Conservation (phyloP, 306 rosid species). For the Gynostemma pentaphyllum region DNA sequence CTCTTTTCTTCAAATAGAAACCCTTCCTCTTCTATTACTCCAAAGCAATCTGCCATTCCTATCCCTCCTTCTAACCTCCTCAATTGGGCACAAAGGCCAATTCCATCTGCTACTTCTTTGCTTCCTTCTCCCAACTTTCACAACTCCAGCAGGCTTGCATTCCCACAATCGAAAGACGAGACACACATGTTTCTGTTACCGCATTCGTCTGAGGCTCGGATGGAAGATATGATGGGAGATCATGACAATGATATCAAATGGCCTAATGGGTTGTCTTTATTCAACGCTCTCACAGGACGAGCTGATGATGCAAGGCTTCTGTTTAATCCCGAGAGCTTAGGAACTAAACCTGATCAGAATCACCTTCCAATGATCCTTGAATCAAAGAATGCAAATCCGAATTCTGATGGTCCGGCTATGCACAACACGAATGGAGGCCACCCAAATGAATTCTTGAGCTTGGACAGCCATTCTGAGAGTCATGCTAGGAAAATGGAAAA, state of each 20-base stretch:
- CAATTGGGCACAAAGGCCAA: constrained; percentile 79
- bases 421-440: constrained; percentile 28
- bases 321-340: constrained; percentile 61
- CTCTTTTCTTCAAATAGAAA: constrained; percentile 86
- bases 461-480: constrained; percentile 57
- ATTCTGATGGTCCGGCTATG: constrained; percentile 30
- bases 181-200: constrained; percentile 71
- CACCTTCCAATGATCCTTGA: constrained; percentile 24
- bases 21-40: constrained; percentile 55
- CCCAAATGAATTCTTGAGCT: constrained; percentile 77
- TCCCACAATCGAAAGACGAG: constrained; percentile 63
- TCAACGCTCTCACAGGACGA: constrained; percentile 78
- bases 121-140: constrained; percentile 64
- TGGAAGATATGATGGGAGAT: constrained; percentile 71
- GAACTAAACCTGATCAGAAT: constrained; percentile 37
- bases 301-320: constrained; percentile 67
- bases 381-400: constrained; percentile 14
- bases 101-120: constrained; percentile 46
- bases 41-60: constrained; percentile 58
- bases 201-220: constrained; percentile 51
- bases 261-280: constrained; percentile 86
- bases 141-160: constrained; percentile 42
- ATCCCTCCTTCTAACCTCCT: constrained; percentile 67
- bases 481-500: constrained; percentile 54
- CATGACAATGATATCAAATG: constrained; percentile 82